Evolutionary conservation across 176 grass and related monocot species (phyloP).

Genomic region (Zizania latifolia): DNA sequence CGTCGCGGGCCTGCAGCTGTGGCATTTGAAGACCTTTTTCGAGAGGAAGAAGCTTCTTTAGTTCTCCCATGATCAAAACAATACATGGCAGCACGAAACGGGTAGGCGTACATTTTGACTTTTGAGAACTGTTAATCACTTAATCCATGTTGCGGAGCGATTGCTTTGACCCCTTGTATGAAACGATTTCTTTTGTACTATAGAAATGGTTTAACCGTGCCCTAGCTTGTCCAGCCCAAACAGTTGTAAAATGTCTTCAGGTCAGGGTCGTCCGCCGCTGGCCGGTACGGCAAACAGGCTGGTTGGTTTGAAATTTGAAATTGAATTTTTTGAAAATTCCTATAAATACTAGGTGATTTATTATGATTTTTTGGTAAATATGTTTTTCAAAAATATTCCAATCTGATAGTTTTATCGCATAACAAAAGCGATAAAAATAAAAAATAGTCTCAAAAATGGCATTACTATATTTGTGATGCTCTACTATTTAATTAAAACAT

Average conservation of each 20-base stretch:
- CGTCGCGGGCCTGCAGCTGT: slow-evolving; percentile 78
- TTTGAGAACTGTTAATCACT: not conserved
- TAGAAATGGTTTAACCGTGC: not conserved
- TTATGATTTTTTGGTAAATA: too few relatives aligned
- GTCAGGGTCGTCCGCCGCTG: too few relatives aligned
- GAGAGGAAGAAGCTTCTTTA: slow-evolving; percentile 98
- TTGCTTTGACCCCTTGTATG: slow-evolving; percentile 1
- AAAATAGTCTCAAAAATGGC: too few relatives aligned
- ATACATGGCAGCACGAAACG: not conserved
- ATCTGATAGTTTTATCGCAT: too few relatives aligned
- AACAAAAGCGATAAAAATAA: too few relatives aligned
- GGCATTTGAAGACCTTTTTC: slow-evolving; percentile 95
- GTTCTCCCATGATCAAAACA: slow-evolving; percentile 1
- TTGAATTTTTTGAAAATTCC: too few relatives aligned
- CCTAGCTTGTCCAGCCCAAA: not conserved
- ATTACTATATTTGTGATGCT: too few relatives aligned
- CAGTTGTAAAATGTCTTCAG: not conserved
- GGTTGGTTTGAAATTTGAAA: too few relatives aligned
- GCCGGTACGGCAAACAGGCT: too few relatives aligned
- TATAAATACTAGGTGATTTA: too few relatives aligned
- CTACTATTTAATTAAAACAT: too few relatives aligned
- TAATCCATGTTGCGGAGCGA: slow-evolving; percentile 9
- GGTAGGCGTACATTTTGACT: slow-evolving; percentile 14
- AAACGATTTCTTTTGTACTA: slow-evolving; percentile 13
- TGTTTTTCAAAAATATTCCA: too few relatives aligned